Percentiles rank a stretch among this genome's conserved stretches.
phyloP scores from a whole-genome alignment of 1,284 basidiomycete genomes.

The Trichosporon ovoides region DNA sequence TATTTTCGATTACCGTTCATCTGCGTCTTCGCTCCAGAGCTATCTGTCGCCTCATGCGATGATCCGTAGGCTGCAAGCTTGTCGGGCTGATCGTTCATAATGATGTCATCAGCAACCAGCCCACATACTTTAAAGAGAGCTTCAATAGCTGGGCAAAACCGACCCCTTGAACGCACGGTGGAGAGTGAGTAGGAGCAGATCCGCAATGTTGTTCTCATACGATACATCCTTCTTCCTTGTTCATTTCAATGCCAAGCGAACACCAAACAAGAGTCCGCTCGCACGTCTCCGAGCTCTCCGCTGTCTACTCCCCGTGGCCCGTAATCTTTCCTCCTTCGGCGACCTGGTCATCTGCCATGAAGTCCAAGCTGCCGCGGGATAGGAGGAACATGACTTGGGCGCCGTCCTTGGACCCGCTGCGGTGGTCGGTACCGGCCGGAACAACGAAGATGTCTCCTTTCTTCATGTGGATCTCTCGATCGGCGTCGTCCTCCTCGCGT shows the following conservation, averaged over 20 bases:
- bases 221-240: too few relatives aligned
- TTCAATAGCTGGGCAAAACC: too few relatives aligned
- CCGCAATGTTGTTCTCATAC: too few relatives aligned
- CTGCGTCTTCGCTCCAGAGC: too few relatives aligned
- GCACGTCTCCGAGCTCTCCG: background rate
- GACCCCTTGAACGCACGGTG: too few relatives aligned
- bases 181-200: too few relatives aligned
- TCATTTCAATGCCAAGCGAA: background rate
- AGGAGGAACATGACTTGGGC: constrained; percentile 12
- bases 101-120: too few relatives aligned
- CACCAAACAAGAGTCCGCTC: background rate
- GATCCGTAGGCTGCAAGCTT: too few relatives aligned
- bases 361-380: background rate
- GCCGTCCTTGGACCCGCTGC: background rate
- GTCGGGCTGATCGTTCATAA: too few relatives aligned
- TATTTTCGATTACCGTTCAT: too few relatives aligned
- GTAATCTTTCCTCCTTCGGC: constrained; percentile 5
- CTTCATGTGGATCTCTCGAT: background rate
- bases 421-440: constrained; percentile 6
- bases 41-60: too few relatives aligned
- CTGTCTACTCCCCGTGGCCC: background rate
- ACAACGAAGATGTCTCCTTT: constrained; percentile 13
- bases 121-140: too few relatives aligned
- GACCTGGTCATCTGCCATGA: constrained; percentile 12
- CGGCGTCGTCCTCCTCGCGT: background rate